Evolutionary conservation across 176 grass and related monocot species (phyloP), one percentile per base, ranked within the genome.

Genomic region (Rhynchospora tenuis): DNA sequence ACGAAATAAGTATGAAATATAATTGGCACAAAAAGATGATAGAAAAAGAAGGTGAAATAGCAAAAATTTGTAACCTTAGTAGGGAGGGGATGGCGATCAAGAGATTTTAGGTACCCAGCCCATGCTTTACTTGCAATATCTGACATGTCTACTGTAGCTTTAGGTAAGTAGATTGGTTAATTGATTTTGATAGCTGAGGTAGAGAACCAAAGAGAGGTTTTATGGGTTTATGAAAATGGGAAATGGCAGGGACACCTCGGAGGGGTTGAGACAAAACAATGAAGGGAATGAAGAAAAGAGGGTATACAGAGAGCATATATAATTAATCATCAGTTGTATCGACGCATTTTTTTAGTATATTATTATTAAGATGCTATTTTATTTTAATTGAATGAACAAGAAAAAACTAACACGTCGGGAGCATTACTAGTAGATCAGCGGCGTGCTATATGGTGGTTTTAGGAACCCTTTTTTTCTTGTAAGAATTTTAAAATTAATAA

Each of bases 81-180:
- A 45, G 65, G 79, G 19, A 87, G 78, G 74, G 85, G 85, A 81
- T 87, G 78, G 66, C 52, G 42, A 48, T 87, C 31, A 26, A 87
- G 78, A 58, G 79, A 63, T 13, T 22, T 87, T 10, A 87, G 17
- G 42, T 87, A 87, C 10, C 19, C 48, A 52, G 66, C 60, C 85
- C 85, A 87, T 52, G 79, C 85, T 63, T 61, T 71, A 17, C 48
- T 65, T 50, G 80, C 56, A 52, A 87, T 58, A 6, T 87, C 85
- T 38, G 85, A 87, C 85, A 87, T 87, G 73, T 73, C 63, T 90
- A 86, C 61, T 71, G 43, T 57, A 17, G 26, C 50, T 84, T 84
- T 2, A 89, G 68, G 76, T 28, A 58, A 28, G 33, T 16, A 42
- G 23, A 83, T 29, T 38, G 59, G 17, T 19, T 48, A 66, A 19